phyloP scores from a whole-genome alignment of 2,329 filamentous ascomycete genomes.

The Colletotrichum phormii region DNA sequence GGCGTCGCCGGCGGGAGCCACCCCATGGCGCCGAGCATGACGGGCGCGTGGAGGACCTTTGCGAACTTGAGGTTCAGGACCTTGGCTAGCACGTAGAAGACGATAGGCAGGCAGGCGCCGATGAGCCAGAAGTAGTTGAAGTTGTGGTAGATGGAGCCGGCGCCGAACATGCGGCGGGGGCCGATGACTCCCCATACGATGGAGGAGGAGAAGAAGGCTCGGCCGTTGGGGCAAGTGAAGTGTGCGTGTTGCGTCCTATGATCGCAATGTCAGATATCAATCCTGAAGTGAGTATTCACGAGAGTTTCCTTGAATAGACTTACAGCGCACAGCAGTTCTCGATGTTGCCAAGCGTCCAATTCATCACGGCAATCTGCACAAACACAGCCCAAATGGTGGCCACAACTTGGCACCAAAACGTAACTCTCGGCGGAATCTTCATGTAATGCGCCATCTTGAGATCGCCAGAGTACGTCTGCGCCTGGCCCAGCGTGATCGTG shows the following conservation, averaged over 20 bases:
- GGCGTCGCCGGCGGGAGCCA: slow-evolving; percentile 70
- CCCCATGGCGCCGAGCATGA: slow-evolving; percentile 67
- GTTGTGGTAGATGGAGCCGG: slow-evolving; percentile 45
- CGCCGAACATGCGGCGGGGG: slow-evolving; percentile 65
- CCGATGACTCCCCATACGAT: slow-evolving; percentile 70
- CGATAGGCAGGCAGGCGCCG: slow-evolving; percentile 59
- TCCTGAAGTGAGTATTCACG: not conserved
- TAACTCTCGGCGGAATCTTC: slow-evolving; percentile 68
- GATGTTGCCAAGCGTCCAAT: slow-evolving; percentile 56
- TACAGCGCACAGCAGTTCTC: slow-evolving; percentile 52
- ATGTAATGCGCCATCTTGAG: slow-evolving; percentile 59
- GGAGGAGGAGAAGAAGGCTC: slow-evolving; percentile 61
- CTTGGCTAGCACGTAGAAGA: slow-evolving; percentile 55
- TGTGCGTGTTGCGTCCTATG: slow-evolving; percentile 53
- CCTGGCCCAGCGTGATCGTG: slow-evolving; percentile 39
- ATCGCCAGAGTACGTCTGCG: slow-evolving; percentile 56
- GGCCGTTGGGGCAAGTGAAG: slow-evolving; percentile 55
- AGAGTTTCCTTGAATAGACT: not conserved
- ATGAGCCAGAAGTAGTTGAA: slow-evolving; percentile 47
- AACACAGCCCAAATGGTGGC: slow-evolving; percentile 59
- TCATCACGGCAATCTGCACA: slow-evolving; percentile 54
- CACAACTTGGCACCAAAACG: slow-evolving; percentile 72
- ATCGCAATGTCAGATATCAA: not conserved
- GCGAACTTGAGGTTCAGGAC: slow-evolving; percentile 47
- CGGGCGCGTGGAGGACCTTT: slow-evolving; percentile 65